Percentiles rank a stretch among this genome's conserved stretches.
phyloP scores from a whole-genome alignment of 2,329 filamentous ascomycete species.

The Karstenula rhodostoma region DNA sequence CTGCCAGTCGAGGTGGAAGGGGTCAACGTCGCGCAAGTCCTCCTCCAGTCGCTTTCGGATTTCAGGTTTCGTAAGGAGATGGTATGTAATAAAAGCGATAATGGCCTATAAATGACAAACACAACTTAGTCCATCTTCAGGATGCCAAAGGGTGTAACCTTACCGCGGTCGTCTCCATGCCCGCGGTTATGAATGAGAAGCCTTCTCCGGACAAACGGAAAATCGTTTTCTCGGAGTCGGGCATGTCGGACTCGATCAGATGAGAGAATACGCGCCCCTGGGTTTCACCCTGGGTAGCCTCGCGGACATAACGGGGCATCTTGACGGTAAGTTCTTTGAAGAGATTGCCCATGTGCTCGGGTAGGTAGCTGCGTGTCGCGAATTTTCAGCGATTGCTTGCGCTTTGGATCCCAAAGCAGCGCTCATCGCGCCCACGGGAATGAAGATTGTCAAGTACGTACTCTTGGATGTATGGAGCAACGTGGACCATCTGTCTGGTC shows the following conservation, averaged over 20 bases:
- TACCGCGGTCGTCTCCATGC: conserved; percentile 18
- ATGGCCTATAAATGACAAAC: conserved; percentile 7
- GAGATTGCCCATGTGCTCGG: conserved; percentile 3
- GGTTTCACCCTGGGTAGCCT: not conserved
- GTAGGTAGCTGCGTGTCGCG: not conserved
- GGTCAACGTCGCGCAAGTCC: conserved; percentile 3
- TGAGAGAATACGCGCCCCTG: conserved; percentile 6
- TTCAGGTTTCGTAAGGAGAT: conserved; percentile 8
- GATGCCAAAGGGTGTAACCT: conserved; percentile 9
- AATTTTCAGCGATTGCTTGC: conserved; percentile 2
- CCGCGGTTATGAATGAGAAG: conserved; percentile 13
- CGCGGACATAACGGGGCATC: conserved; percentile 4
- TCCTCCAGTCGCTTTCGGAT: conserved; percentile 1
- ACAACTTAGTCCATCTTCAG: conserved; percentile 2
- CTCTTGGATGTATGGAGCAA: conserved; percentile 2
- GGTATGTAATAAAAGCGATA: conserved; percentile 2
- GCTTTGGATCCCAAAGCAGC: not conserved
- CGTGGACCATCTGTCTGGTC: conserved; percentile 3
- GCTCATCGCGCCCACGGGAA: not conserved
- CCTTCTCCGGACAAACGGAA: conserved; percentile 16
- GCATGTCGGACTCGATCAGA: conserved; percentile 4
- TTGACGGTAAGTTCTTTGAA: conserved; percentile 7
- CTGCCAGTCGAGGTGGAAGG: conserved; percentile 5
- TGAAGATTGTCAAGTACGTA: conserved; percentile 3
- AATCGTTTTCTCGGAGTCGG: conserved; percentile 14